Base-by-base conservation (phyloP, 345 rosid genomes). In the Anastatica hierochuntica region DNA sequence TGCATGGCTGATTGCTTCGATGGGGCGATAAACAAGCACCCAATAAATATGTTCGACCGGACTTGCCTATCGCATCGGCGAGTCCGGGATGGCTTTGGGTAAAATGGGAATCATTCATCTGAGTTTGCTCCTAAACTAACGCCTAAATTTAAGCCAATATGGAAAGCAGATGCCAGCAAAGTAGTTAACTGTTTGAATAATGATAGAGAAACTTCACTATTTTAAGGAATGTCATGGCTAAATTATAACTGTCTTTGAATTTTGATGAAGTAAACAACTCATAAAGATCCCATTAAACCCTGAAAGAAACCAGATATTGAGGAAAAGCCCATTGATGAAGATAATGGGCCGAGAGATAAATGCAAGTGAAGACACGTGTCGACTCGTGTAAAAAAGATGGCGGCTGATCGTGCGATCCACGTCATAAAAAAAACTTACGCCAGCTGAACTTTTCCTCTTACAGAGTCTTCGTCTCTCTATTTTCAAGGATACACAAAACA, bases 1-100 rank as follows among this genome's bases (percentile, higher is more conserved):
- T 80, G 95, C 88, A 84, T 90, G 64, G 86, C 86, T 1, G 97
- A 94, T 57, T 95, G 81, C 75, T 90, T 90, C 31, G 71, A 74
- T 1, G 94, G 84, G 16, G 95, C 95, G 1, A 94, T 84, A 71
- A 95, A 90, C 19, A 90, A 77, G 55, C 81, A 86, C 8, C 95
- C 97, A 19, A 86, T 90, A 81, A 72, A 84, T 78, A 69, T 86
- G 77, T 15, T 69, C 64, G 35, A 60, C 80, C 2, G 75, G 62
- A 23, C 78, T 77, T 0, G 78, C 74, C 11, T 62, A 77, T 6
- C 40, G 76, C 45, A 90, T 76, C 31, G 64, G 80, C 14, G 83
- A 81, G 74, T 86, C n/a, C n/a, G n/a, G 86, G 21, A 86, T 73
- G 39, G 78, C 81, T 49, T n/a, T n/a, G n/a, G n/a, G n/a, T n/a